These are phyloP conservation scores for Aspergillus conjunctus DNA, from an alignment of 495 filamentous ascomycete genomes.

Conservation along the genomic window DNA sequence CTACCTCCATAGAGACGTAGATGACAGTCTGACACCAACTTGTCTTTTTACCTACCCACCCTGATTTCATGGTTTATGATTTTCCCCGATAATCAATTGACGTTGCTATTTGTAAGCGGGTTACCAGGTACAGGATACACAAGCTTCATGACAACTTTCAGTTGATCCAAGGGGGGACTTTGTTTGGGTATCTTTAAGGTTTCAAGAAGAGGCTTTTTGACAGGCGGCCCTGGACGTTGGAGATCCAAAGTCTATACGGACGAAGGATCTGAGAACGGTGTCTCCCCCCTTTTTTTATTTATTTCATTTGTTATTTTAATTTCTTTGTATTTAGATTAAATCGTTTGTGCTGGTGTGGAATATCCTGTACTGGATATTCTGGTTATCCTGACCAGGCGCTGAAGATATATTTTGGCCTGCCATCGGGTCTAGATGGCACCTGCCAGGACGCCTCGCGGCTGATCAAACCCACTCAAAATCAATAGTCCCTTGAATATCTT, in stretches of 20 bases:
- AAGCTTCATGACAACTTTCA: too few species aligned
- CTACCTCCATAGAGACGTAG: conserved; percentile 13
- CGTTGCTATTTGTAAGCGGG: too few species aligned
- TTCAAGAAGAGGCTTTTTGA: conserved; percentile 2
- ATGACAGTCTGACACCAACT: conserved; percentile 18
- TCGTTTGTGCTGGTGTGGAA: background rate
- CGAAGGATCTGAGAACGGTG: background rate
- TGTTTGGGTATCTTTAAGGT: background rate
- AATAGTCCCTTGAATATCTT: conserved; percentile 5
- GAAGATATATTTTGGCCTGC: background rate
- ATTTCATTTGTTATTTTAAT: background rate
- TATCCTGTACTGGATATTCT: background rate
- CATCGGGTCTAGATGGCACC: background rate
- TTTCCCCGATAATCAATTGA: too few species aligned
- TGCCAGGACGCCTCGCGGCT: too few species aligned
- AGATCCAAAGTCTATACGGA: conserved; percentile 4
- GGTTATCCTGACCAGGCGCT: background rate
- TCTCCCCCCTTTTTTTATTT: background rate
- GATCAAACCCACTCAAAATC: background rate
- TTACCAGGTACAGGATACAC: too few species aligned
- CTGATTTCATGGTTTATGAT: too few species aligned
- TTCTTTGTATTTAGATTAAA: background rate
- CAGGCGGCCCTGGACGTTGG: background rate
- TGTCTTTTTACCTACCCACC: too few species aligned
- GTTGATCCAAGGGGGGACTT: background rate